Conservation (phyloP, 345 rosid genomes). For the Brassica nigra region DNA sequence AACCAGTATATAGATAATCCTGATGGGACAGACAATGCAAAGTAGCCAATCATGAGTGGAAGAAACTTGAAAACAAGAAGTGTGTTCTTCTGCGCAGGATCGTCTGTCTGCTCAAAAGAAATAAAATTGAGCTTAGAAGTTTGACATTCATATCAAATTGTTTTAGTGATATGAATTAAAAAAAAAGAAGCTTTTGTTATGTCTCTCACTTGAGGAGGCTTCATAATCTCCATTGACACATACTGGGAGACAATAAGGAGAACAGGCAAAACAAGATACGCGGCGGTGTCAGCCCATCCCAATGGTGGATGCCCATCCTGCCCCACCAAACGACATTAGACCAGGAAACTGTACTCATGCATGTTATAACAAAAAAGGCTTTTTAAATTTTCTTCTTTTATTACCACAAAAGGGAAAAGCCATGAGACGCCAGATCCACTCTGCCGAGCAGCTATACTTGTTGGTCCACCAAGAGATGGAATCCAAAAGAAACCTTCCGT, state of each 20-base stretch:
- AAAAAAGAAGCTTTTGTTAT: not conserved
- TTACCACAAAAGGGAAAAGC: constrained; percentile 98
- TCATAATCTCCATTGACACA: constrained; percentile 97
- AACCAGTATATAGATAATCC: constrained; percentile 97
- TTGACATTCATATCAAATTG: not conserved
- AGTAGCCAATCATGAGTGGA: constrained; percentile 98
- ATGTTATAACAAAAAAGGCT: not conserved
- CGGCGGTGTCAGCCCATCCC: constrained; percentile 91
- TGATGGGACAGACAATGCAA: constrained; percentile 96
- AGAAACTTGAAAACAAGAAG: constrained; percentile 94
- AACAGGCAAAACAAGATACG: constrained; percentile 96
- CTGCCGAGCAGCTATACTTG: constrained; percentile 94
- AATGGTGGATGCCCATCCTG: constrained; percentile 99
- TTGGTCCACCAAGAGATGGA: constrained; percentile 95
- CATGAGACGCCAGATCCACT: constrained; percentile 96
- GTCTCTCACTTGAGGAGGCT: constrained; percentile 90
- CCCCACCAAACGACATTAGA: constrained; percentile 29
- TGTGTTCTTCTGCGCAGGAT: constrained; percentile 94
- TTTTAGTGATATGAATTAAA: not conserved
- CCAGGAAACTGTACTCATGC: not conserved
- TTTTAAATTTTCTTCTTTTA: constrained; percentile 3
- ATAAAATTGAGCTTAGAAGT: constrained; percentile 12
- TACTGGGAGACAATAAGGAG: constrained; percentile 86
- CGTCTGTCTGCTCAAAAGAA: constrained; percentile 71
- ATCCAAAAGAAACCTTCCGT: constrained; percentile 99